Evolutionary conservation across 306 rosid genomes (phyloP).

Genomic region (Myrica gale): DNA sequence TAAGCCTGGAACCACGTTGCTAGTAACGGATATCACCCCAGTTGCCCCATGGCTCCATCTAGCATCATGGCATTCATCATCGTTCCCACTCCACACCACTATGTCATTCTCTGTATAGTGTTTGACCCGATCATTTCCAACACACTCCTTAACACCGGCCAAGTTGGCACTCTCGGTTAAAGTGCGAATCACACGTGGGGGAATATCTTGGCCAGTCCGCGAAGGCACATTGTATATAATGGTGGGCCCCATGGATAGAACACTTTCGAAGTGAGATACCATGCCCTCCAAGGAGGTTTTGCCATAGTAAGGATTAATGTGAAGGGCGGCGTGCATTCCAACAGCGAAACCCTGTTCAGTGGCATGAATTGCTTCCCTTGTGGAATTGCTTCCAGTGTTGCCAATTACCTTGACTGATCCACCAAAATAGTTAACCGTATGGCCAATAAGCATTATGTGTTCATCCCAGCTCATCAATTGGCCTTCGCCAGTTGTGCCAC

Average conservation of each 20-base stretch:
- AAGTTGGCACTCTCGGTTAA: conserved; percentile 57
- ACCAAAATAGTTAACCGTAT: conserved; percentile 84
- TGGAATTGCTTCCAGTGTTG: conserved; percentile 91
- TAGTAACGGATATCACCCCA: conserved; percentile 84
- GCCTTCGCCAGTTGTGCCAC: conserved; percentile 95
- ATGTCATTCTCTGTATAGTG: conserved; percentile 58
- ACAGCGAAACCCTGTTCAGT: conserved; percentile 96
- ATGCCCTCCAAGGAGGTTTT: conserved; percentile 83
- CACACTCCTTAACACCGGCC: conserved; percentile 95
- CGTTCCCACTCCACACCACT: conserved; percentile 93
- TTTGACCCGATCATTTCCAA: conserved; percentile 68
- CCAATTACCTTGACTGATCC: conserved; percentile 87
- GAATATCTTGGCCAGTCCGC: conserved; percentile 95
- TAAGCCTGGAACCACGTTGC: conserved; percentile 85
- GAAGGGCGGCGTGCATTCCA: conserved; percentile 99
- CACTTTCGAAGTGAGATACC: conserved; percentile 68
- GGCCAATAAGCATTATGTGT: conserved; percentile 94
- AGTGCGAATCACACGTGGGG: conserved; percentile 59
- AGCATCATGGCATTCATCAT: conserved; percentile 86
- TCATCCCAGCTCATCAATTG: conserved; percentile 99
- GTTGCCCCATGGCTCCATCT: conserved; percentile 94
- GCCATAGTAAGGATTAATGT: conserved; percentile 92
- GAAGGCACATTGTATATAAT: conserved; percentile 91
- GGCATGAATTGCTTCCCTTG: conserved; percentile 95
- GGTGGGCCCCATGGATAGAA: conserved; percentile 85